Conservation (phyloP, 2,329 filamentous ascomycete genomes). For the Sphaerulina populicola region DNA sequence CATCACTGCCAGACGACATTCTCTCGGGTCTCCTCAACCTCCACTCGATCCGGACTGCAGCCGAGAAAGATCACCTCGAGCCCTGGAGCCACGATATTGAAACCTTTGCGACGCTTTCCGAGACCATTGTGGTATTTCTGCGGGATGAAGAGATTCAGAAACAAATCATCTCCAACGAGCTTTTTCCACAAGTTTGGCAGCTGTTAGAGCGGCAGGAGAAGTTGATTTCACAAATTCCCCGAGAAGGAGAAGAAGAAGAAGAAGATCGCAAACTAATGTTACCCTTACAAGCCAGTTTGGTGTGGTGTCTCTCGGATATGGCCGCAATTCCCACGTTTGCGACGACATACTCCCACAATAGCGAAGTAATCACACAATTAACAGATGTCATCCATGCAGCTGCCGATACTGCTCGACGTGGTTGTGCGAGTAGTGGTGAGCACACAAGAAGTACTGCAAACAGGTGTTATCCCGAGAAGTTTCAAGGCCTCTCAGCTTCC, state of each 20-base stretch:
- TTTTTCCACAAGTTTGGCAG: slow-evolving; percentile 18
- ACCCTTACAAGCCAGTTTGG: slow-evolving; percentile 20
- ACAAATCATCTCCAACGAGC: slow-evolving; percentile 14
- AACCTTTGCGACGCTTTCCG: slow-evolving; percentile 21
- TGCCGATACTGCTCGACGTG: not conserved
- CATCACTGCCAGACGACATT: slow-evolving; percentile 11
- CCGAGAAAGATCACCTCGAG: not conserved
- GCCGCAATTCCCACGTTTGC: slow-evolving; percentile 22
- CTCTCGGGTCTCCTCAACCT: slow-evolving; percentile 13
- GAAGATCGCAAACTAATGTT: slow-evolving; percentile 4
- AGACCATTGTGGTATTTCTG: slow-evolving; percentile 23
- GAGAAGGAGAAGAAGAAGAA: not conserved
- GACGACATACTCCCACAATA: slow-evolving; percentile 7
- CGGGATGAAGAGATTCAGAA: slow-evolving; percentile 22
- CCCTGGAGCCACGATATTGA: slow-evolving; percentile 12
- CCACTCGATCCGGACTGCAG: slow-evolving; percentile 8
- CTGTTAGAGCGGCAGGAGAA: slow-evolving; percentile 15
- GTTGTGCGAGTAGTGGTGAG: too few species aligned
- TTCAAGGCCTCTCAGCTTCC: not conserved
- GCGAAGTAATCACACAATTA: not conserved
- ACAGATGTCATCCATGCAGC: not conserved
- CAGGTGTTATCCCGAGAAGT: not conserved
- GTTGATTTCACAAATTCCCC: not conserved
- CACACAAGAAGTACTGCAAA: too few species aligned
- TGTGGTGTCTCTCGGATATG: slow-evolving; percentile 29